phyloP scores from a whole-genome alignment of 2,329 filamentous ascomycete genomes.

The Penicillium thymicola region DNA sequence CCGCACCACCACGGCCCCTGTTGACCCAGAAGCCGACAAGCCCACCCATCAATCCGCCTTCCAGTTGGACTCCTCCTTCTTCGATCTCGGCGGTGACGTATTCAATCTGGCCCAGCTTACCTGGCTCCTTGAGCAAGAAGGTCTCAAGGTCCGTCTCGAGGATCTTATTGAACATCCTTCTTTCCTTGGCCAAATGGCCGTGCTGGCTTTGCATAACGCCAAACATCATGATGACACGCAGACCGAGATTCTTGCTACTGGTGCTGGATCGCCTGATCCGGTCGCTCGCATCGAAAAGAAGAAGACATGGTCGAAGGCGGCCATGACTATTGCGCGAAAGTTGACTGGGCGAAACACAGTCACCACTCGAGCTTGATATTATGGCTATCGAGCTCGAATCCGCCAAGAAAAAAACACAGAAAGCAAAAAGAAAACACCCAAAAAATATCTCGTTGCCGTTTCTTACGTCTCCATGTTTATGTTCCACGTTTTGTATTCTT shows the following conservation, averaged over 20 bases:
- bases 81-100: conserved; percentile 42
- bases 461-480: background rate
- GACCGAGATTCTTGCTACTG: conserved; percentile 11
- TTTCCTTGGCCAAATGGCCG: conserved; percentile 42
- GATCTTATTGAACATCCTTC: conserved; percentile 42
- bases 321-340: conserved; percentile 29
- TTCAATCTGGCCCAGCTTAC: conserved; percentile 41
- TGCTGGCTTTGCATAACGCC: conserved; percentile 30
- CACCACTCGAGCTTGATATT: conserved; percentile 19
- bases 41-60: conserved; percentile 21
- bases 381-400: background rate
- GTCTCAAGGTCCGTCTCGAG: conserved; percentile 38
- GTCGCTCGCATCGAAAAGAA: conserved; percentile 18
- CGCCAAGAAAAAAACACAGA: background rate
- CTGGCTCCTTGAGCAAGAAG: conserved; percentile 43
- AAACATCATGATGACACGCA: conserved; percentile 20
- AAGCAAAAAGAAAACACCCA: background rate
- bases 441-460: background rate
- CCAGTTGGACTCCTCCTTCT: conserved; percentile 43
- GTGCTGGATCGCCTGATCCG: conserved; percentile 11
- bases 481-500: conserved; percentile 1
- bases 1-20: background rate
- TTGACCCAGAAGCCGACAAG: conserved; percentile 19
- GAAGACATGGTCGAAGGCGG: conserved; percentile 29
- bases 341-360: conserved; percentile 24